Evolutionary conservation across 2,329 filamentous ascomycete species (phyloP).

Genomic region (Drechslerella dactyloides): DNA sequence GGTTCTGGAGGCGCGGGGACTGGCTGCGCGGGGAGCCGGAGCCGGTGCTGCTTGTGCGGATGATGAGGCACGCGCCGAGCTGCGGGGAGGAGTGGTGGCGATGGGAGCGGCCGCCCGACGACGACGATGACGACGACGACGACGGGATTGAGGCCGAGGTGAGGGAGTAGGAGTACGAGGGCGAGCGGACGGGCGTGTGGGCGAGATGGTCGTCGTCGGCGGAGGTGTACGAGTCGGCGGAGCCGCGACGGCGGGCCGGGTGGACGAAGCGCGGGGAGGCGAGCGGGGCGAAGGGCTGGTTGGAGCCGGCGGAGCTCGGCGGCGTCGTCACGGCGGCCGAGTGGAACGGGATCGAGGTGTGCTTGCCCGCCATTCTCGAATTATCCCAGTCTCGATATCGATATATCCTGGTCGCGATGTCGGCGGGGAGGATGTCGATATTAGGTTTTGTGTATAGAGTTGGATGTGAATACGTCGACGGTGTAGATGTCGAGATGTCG

Average conservation of each 20-base stretch:
- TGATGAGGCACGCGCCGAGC: conserved; percentile 30
- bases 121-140: neutral
- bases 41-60: conserved; percentile 33
- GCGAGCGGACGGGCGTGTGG: conserved; percentile 2
- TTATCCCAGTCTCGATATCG: too few species aligned
- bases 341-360: conserved; percentile 34
- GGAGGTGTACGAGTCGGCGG: conserved; percentile 39
- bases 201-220: conserved; percentile 12
- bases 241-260: conserved; percentile 43
- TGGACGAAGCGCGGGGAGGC: conserved; percentile 34
- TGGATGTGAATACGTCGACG: too few species aligned
- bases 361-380: conserved; percentile 1
- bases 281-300: conserved; percentile 33
- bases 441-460: too few species aligned
- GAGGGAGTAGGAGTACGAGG: conserved; percentile 24
- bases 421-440: too few species aligned
- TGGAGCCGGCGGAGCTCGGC: conserved; percentile 43
- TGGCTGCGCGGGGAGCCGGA: conserved; percentile 24
- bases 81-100: conserved; percentile 26
- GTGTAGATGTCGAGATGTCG: neutral
- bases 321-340: conserved; percentile 26
- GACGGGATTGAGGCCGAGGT: conserved; percentile 17
- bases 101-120: too few species aligned
- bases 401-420: too few species aligned
- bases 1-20: conserved; percentile 13